Percentiles rank a stretch among this genome's conserved stretches.
phyloP scores from a whole-genome alignment of 768 basidiomycete species.

The Mycena olivaceomarginata region DNA sequence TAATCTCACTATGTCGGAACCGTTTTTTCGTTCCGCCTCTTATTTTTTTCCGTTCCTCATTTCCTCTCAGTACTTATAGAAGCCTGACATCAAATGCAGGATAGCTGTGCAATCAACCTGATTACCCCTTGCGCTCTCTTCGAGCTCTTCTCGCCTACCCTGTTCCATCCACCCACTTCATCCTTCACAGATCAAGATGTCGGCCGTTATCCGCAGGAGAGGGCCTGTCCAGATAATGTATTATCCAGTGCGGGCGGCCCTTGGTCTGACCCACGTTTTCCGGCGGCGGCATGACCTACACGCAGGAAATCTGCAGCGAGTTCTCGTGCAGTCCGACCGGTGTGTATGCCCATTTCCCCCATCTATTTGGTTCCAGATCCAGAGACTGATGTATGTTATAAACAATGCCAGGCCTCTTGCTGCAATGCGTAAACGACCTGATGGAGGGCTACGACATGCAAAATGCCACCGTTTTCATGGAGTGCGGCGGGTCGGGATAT shows the following conservation, averaged over 20 bases:
- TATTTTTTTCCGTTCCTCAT: neutral
- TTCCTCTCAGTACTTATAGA: neutral
- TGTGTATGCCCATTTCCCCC: neutral
- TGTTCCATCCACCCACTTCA: neutral
- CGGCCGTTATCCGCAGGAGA: neutral
- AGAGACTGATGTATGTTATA: neutral
- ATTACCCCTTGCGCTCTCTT: neutral
- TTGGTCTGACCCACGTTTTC: neutral
- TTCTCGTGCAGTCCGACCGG: constrained; percentile 1
- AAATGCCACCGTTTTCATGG: neutral
- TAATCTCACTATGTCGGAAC: no score
- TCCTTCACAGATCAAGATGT: neutral
- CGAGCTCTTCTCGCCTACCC: neutral
- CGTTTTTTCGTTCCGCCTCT: constrained; percentile 6
- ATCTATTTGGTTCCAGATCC: neutral
- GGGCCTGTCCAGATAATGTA: neutral
- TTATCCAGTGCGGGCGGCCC: neutral
- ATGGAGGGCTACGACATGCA: constrained; percentile 6
- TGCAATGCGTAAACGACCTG: neutral
- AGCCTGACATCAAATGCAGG: neutral
- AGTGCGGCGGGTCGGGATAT: neutral
- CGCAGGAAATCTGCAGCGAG: constrained; percentile 4
- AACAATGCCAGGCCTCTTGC: neutral
- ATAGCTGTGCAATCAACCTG: neutral
- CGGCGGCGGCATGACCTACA: constrained; percentile 5